Base-by-base conservation (phyloP, 495 filamentous ascomycete species). In the Aspergillus haitiensis region DNA sequence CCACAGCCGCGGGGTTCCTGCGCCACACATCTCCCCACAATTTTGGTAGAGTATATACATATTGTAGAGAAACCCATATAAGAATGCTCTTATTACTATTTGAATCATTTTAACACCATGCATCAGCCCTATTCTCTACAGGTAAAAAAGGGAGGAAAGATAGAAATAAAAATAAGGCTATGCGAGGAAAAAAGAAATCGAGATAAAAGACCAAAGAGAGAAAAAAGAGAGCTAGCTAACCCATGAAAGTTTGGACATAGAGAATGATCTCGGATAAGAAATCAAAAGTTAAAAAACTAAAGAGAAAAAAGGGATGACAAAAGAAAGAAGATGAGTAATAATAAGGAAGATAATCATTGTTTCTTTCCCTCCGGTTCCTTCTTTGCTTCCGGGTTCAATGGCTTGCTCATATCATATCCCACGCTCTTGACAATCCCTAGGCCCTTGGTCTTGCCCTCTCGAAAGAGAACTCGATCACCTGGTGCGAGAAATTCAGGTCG, bases 361-460 rank as follows among this genome's bases (percentile, higher is more conserved):
- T 58, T 18, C 35, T 51, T 56, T 33, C 48, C 10, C 42, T 58
- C 67, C 21, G 64, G 56, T 15, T 62, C 63, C 49, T 62, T 63
- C 51, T 69, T 69, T 8, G 63, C 52, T 39, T 81, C 73, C 13
- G 79, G 77, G 55, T 81, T 84, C 55, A 89, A 66, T 18, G 86
- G 85, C 18, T 86, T 75, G 0, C 63, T 64, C 0, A 84, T 75
- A 71, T 98, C 93, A 74, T 97, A 98, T 5, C 93, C 93, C 2
- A 98, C 79, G 50, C 84, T 83, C 71, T 95, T 98, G 40, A 98
- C 92, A 63, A 98, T 97, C 0, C 94, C 94, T 6, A 98, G 75
- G 0, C 94, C 94, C 79, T 97, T 98, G 0, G 94, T 98, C 53
- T 95, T 82, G 0, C 94, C 94, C 74, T 98, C 94, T 31, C 94